Evolutionary conservation across 1,284 basidiomycete species (phyloP).

Genomic region (Ustilago loliicola): DNA sequence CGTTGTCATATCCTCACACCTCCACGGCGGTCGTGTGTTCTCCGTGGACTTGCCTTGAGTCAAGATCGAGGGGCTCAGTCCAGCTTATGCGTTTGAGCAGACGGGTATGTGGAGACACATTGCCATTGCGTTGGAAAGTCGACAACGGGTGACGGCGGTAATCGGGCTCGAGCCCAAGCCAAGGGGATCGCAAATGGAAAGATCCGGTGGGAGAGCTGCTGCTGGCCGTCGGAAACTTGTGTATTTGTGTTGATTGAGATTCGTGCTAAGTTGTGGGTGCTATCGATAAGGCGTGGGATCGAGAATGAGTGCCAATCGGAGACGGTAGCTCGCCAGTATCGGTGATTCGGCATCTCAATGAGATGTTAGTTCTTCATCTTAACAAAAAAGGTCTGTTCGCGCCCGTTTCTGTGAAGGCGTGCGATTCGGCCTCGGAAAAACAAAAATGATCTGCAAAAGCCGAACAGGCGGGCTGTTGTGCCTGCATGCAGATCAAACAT

Average conservation of each 20-base stretch:
- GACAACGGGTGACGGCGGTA: neutral
- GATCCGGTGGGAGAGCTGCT: neutral
- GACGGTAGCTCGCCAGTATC: neutral
- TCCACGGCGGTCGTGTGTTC: too few species aligned
- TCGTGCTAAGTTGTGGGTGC: neutral
- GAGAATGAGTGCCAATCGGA: neutral
- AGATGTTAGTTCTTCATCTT: too few species aligned
- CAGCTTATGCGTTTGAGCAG: too few species aligned
- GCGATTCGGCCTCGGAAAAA: slow-evolving; percentile 1
- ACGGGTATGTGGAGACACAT: too few species aligned
- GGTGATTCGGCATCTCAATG: neutral
- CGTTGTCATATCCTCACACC: too few species aligned
- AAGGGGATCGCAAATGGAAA: neutral
- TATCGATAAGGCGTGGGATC: slow-evolving; percentile 1
- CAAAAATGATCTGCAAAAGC: slow-evolving; percentile 2
- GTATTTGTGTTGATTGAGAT: neutral
- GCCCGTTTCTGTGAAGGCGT: too few species aligned
- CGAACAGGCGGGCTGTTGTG: neutral
- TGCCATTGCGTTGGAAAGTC: too few species aligned
- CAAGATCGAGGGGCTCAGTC: too few species aligned
- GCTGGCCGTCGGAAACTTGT: too few species aligned
- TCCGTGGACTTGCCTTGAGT: too few species aligned
- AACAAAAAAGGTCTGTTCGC: too few species aligned
- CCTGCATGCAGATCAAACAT: slow-evolving; percentile 1
- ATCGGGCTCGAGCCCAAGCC: neutral